Percentiles rank a stretch among this genome's conserved stretches.
These are phyloP conservation scores for Entophlyctis helioformis DNA, from an alignment of 192 early-diverging fungal genomes.

Conservation along the genomic window DNA sequence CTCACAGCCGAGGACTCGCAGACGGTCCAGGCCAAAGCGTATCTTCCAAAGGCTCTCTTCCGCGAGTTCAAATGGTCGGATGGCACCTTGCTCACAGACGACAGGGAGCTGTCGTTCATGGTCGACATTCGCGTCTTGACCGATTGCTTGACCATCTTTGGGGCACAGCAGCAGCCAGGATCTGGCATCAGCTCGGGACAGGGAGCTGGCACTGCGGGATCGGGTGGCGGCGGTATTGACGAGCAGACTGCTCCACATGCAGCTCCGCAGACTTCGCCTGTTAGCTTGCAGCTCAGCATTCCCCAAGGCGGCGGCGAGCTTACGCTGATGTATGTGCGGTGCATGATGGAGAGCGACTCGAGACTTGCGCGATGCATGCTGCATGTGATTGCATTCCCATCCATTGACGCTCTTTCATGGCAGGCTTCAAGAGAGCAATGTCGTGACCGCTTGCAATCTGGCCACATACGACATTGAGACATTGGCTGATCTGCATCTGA, in stretches of 20 bases:
- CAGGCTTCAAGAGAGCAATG: slow-evolving; percentile 39
- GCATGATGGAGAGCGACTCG: too few relatives aligned
- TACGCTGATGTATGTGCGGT: too few relatives aligned
- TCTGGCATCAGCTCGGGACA: too few relatives aligned
- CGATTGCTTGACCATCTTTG: slow-evolving; percentile 17
- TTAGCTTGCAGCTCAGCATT: too few relatives aligned
- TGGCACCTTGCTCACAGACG: neutral
- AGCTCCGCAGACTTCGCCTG: too few relatives aligned
- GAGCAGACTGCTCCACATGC: too few relatives aligned
- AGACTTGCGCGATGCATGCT: too few relatives aligned
- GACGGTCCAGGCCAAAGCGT: neutral
- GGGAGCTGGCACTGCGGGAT: too few relatives aligned
- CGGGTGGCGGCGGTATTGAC: too few relatives aligned
- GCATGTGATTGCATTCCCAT: neutral
- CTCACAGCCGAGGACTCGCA: slow-evolving; percentile 9
- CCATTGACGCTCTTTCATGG: neutral
- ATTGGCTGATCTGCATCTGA: slow-evolving; percentile 17
- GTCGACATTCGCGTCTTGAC: slow-evolving; percentile 9
- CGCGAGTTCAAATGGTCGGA: slow-evolving; percentile 8
- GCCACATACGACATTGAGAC: slow-evolving; percentile 32
- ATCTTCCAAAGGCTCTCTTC: slow-evolving; percentile 3
- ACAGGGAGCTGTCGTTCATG: neutral
- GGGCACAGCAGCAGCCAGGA: too few relatives aligned
- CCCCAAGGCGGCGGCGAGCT: too few relatives aligned
- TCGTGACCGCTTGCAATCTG: slow-evolving; percentile 36